A percentile compares a stretch with the other conserved stretches of the same genome.
Evolutionary conservation across 257 asterid species (phyloP).

Genomic region (Lavandula angustifolia): DNA sequence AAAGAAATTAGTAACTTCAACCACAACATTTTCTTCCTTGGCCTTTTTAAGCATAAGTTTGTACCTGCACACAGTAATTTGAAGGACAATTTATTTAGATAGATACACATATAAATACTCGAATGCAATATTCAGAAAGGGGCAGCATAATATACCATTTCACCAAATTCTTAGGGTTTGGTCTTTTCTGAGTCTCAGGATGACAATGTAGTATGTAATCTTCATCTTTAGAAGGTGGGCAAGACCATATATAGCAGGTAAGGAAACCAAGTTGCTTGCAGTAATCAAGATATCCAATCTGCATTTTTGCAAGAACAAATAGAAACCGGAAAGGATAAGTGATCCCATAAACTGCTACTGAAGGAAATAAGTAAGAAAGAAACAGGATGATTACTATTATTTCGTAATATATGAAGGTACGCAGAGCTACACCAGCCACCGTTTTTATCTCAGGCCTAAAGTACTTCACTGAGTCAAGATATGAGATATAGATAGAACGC

Average conservation of each 20-base stretch:
- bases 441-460: constrained; percentile 64
- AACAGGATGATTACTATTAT: constrained; percentile 47
- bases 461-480: constrained; percentile 76
- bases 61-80: constrained; percentile 49
- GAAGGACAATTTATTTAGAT: not conserved
- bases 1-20: constrained; percentile 52
- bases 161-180: constrained; percentile 57
- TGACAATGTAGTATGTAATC: constrained; percentile 79
- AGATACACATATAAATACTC: not conserved
- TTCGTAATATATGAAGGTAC: constrained; percentile 77
- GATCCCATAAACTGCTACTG: constrained; percentile 12
- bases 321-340: constrained; percentile 13
- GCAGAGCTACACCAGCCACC: constrained; percentile 63
- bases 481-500: constrained; percentile 67
- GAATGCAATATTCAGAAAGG: constrained; percentile 5
- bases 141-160: constrained; percentile 47
- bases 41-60: constrained; percentile 64
- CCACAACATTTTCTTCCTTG: constrained; percentile 55
- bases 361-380: constrained; percentile 1
- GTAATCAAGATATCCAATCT: constrained; percentile 84
- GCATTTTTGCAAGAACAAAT: constrained; percentile 22
- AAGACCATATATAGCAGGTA: constrained; percentile 79
- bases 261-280: constrained; percentile 72
- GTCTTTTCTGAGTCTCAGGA: constrained; percentile 71
- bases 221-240: constrained; percentile 73